Conservation (phyloP, 148 eudicot genomes). For the Pouteria glomerata region DNA sequence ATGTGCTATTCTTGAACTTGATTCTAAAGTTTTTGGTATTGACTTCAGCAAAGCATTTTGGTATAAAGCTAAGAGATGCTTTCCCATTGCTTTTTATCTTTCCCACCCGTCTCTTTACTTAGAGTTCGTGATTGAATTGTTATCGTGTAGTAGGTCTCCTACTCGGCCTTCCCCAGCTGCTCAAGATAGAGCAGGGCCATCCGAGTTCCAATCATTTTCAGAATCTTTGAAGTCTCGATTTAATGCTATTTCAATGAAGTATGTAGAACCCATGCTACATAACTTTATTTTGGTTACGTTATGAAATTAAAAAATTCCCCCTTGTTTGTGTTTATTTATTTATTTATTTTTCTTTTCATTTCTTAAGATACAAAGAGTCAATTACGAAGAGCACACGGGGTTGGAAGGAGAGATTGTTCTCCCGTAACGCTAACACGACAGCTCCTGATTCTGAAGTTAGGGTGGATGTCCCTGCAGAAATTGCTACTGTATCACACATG, state of each 20-base stretch:
- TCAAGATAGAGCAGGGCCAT: slow-evolving; percentile 86
- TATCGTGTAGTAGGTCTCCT: slow-evolving; percentile 39
- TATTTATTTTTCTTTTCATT: slow-evolving; percentile 1
- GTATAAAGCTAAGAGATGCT: background rate
- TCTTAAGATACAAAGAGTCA: slow-evolving; percentile 67
- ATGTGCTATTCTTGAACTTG: slow-evolving; percentile 6
- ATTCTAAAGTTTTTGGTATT: background rate
- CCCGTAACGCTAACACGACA: slow-evolving; percentile 55
- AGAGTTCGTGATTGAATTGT: slow-evolving; percentile 1
- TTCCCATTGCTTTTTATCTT: background rate
- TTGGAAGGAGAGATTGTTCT: slow-evolving; percentile 91
- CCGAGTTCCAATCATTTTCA: slow-evolving; percentile 80
- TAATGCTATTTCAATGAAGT: slow-evolving; percentile 72
- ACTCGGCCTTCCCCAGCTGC: slow-evolving; percentile 46
- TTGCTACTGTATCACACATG: slow-evolving; percentile 64
- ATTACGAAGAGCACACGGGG: slow-evolving; percentile 80
- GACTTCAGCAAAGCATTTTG: background rate
- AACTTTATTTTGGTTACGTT: background rate
- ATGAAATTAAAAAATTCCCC: background rate
- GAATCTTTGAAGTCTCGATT: slow-evolving; percentile 79
- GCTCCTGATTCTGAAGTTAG: slow-evolving; percentile 60
- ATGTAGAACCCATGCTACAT: slow-evolving; percentile 11
- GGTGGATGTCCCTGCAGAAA: slow-evolving; percentile 50
- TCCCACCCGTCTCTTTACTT: background rate
- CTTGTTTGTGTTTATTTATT: background rate